A percentile compares a stretch with the other conserved stretches of the same genome.
phyloP scores from a whole-genome alignment of 495 filamentous ascomycete genomes.

The Penicillium riverlandense region DNA sequence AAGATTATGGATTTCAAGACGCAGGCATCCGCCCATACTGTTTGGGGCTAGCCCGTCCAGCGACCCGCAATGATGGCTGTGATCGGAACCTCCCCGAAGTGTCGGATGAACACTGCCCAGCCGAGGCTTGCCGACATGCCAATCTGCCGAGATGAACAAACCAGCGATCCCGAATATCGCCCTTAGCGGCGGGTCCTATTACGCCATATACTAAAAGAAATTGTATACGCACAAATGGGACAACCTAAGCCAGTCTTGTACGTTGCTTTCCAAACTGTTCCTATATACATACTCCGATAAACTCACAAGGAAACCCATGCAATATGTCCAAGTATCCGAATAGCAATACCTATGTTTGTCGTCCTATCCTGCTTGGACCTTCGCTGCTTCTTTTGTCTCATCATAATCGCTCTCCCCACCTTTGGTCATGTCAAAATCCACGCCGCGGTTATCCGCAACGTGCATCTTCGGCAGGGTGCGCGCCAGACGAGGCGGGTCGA shows the following conservation, averaged over 20 bases:
- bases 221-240: too few species aligned
- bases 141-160: constrained; percentile 63
- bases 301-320: background rate
- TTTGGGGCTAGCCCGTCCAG: constrained; percentile 6
- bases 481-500: constrained; percentile 25
- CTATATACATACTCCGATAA: background rate
- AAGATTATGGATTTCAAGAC: background rate
- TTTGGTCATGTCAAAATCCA: constrained; percentile 56
- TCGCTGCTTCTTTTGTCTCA: constrained; percentile 3
- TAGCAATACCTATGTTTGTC: background rate
- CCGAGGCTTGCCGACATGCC: constrained; percentile 67
- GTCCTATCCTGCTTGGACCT: background rate
- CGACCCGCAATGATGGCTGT: constrained; percentile 50
- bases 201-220: too few species aligned
- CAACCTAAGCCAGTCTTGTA: too few species aligned
- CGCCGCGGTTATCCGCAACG: constrained; percentile 49
- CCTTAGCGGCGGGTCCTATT: constrained; percentile 33
- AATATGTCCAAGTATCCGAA: background rate
- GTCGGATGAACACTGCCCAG: constrained; percentile 60
- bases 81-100: constrained; percentile 55
- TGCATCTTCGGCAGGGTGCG: constrained; percentile 17
- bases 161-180: constrained; percentile 45
- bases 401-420: constrained; percentile 37
- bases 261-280: background rate
- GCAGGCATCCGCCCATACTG: too few species aligned